phyloP scores from a whole-genome alignment of 768 basidiomycete genomes.

The Cystofilobasidium capitatum region DNA sequence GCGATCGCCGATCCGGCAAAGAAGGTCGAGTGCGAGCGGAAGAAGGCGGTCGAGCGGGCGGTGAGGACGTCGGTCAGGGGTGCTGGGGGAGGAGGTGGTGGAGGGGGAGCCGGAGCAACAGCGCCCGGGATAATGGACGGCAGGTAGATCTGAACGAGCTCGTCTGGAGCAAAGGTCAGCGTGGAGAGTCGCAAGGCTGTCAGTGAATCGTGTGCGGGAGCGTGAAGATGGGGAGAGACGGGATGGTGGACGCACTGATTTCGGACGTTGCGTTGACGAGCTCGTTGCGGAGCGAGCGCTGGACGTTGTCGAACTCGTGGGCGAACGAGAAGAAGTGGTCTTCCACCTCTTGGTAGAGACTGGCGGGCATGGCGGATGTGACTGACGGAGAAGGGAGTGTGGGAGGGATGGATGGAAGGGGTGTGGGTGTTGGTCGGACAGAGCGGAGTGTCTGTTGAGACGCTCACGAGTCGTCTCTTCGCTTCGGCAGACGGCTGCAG shows the following conservation, averaged over 20 bases:
- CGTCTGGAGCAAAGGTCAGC: not conserved
- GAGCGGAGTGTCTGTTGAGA: too few species aligned
- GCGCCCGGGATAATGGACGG: not conserved
- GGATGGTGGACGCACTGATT: slow-evolving; percentile 8
- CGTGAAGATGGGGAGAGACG: not conserved
- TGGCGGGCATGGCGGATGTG: not conserved
- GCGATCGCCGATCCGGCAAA: slow-evolving; percentile 7
- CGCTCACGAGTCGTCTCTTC: too few species aligned
- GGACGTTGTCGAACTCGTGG: not conserved
- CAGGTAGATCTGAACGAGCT: slow-evolving; percentile 13
- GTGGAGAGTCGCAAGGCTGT: not conserved
- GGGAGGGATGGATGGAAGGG: not conserved
- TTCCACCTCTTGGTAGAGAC: not conserved
- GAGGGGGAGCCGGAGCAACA: not conserved
- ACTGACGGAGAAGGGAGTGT: too few species aligned
- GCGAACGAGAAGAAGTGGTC: not conserved
- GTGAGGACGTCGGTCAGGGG: not conserved
- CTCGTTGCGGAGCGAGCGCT: not conserved
- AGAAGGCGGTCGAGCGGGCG: slow-evolving; percentile 7
- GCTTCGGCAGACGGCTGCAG: too few species aligned
- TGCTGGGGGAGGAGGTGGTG: slow-evolving; percentile 11
- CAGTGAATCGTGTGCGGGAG: too few species aligned
- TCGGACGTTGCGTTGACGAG: not conserved
- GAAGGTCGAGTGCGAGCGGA: not conserved
- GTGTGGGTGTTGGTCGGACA: not conserved